A percentile compares a stretch with the other conserved stretches of the same genome.
Conservation (phyloP, 2,329 filamentous ascomycete genomes). For the Ophiostoma ulmi region DNA sequence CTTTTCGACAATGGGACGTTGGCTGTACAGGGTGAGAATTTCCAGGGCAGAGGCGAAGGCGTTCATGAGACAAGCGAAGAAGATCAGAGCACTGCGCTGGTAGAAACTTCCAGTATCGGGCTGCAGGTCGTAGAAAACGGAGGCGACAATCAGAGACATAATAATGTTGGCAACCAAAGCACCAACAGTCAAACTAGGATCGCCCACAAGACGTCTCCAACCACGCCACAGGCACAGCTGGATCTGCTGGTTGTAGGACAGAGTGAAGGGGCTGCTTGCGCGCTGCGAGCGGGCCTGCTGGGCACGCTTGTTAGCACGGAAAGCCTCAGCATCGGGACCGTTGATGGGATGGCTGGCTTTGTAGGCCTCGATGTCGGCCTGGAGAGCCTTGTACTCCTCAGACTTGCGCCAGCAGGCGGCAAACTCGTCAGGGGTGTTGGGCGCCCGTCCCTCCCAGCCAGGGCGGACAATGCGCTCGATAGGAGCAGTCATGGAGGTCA, state of each 20-base stretch:
- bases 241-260: conserved; percentile 72
- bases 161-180: conserved; percentile 65
- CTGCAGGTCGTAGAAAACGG: conserved; percentile 73
- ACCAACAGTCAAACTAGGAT: conserved; percentile 67
- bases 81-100: conserved; percentile 71
- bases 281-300: conserved; percentile 57
- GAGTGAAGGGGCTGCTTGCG: conserved; percentile 71
- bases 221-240: conserved; percentile 75
- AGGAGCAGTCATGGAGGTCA: conserved; percentile 63
- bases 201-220: conserved; percentile 69
- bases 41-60: conserved; percentile 76
- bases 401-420: conserved; percentile 55
- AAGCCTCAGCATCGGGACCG: conserved; percentile 52
- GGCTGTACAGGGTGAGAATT: conserved; percentile 79
- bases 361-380: conserved; percentile 52
- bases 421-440: conserved; percentile 59
- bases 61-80: conserved; percentile 84
- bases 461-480: conserved; percentile 51
- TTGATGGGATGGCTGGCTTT: conserved; percentile 49
- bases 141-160: conserved; percentile 72
- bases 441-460: conserved; percentile 52
- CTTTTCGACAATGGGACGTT: conserved; percentile 89
- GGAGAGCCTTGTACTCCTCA: conserved; percentile 46
- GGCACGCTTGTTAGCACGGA: conserved; percentile 50
- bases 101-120: conserved; percentile 67